A percentile compares a stretch with the other conserved stretches of the same genome.
Evolutionary conservation across 768 basidiomycete genomes (phyloP).

Genomic region (Xerocomus spinulosus): DNA sequence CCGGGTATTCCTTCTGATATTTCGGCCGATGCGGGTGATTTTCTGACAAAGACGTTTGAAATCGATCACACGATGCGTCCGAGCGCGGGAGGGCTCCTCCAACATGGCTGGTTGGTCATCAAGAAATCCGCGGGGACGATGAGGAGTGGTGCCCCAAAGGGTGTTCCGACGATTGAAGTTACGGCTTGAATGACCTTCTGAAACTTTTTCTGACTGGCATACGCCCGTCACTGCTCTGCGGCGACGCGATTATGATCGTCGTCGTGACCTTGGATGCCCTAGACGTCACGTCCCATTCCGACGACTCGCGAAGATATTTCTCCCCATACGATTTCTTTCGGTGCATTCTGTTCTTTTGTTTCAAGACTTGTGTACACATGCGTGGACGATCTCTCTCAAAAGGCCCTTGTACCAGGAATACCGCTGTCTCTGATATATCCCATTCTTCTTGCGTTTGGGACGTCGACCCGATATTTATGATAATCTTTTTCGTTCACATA

Average conservation of each 20-base stretch:
- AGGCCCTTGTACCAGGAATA: neutral
- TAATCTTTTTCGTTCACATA: neutral
- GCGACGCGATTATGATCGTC: too few species aligned
- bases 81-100: constrained; percentile 68
- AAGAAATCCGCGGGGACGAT: constrained; percentile 33
- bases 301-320: too few species aligned
- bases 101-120: constrained; percentile 62
- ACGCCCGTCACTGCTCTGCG: too few species aligned
- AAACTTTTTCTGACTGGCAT: too few species aligned
- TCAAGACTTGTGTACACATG: too few species aligned
- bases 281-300: too few species aligned
- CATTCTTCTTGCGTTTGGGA: too few species aligned
- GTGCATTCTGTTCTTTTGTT: too few species aligned
- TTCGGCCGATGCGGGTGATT: constrained; percentile 80
- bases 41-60: constrained; percentile 83
- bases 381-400: neutral
- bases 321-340: too few species aligned
- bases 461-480: neutral
- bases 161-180: constrained; percentile 28
- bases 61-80: constrained; percentile 78
- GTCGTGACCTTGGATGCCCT: too few species aligned
- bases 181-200: constrained; percentile 23
- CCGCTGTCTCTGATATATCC: neutral
- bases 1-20: constrained; percentile 91
- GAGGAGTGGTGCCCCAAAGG: constrained; percentile 19